phyloP scores from a whole-genome alignment of 2,329 filamentous ascomycete species.

The Chalaropsis ovoidea region DNA sequence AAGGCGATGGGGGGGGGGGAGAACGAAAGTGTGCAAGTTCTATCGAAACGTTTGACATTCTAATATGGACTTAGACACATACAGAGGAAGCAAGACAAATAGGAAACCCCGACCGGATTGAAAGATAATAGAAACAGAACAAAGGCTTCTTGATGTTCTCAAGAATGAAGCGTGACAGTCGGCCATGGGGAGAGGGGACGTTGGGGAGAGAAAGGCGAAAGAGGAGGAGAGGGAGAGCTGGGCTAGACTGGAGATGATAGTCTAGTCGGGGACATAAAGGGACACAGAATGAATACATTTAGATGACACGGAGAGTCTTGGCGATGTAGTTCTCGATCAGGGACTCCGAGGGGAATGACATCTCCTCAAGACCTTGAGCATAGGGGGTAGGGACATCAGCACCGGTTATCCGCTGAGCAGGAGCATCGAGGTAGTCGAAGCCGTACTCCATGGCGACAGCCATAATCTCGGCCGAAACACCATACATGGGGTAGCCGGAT shows the following conservation, averaged over 20 bases:
- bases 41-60: slow-evolving; percentile 16
- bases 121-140: slow-evolving; percentile 21
- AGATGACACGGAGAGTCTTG: slow-evolving; percentile 70
- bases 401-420: slow-evolving; percentile 86
- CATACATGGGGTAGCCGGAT: slow-evolving; percentile 92
- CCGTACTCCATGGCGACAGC: slow-evolving; percentile 94
- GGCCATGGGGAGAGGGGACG: slow-evolving; percentile 5
- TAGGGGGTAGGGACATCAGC: slow-evolving; percentile 97
- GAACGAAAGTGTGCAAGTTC: neutral
- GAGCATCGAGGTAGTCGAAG: slow-evolving; percentile 94
- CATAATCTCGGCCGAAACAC: slow-evolving; percentile 84
- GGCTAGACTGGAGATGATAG: neutral
- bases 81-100: slow-evolving; percentile 11
- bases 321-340: slow-evolving; percentile 80
- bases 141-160: slow-evolving; percentile 4
- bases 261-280: slow-evolving; percentile 1
- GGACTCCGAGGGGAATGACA: slow-evolving; percentile 85
- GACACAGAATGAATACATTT: slow-evolving; percentile 30
- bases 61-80: slow-evolving; percentile 19
- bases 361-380: slow-evolving; percentile 81
- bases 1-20: too few species aligned
- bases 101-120: slow-evolving; percentile 13
- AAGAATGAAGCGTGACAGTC: neutral
- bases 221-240: neutral
- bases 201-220: too few species aligned